Percentiles rank a stretch among this genome's conserved stretches.
phyloP scores from a whole-genome alignment of 2,329 filamentous ascomycete genomes.

The Hymenoscyphus fructigenus region DNA sequence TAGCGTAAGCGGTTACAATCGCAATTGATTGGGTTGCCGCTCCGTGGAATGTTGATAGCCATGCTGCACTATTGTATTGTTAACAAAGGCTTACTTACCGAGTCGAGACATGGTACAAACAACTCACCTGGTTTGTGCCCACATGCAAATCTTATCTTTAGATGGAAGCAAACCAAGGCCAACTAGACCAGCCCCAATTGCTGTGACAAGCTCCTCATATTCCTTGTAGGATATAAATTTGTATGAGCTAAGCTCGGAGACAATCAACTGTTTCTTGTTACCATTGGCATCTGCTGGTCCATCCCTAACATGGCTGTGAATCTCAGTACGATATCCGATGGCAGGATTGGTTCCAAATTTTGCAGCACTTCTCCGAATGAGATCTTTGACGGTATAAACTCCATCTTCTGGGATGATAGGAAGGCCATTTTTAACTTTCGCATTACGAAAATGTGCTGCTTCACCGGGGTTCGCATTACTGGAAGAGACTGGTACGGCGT shows the following conservation, averaged over 20 bases:
- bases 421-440: background rate
- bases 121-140: slow-evolving; percentile 4
- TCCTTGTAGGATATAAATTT: slow-evolving; percentile 1
- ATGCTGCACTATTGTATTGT: slow-evolving; percentile 3
- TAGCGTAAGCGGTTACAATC: slow-evolving; percentile 94
- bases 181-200: background rate
- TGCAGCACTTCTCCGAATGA: background rate
- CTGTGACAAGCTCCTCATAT: background rate
- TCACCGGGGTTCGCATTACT: background rate
- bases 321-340: slow-evolving; percentile 2
- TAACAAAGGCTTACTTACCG: background rate
- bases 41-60: slow-evolving; percentile 8
- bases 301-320: background rate
- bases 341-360: slow-evolving; percentile 5
- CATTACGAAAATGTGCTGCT: background rate
- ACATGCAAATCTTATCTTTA: slow-evolving; percentile 7
- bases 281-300: background rate
- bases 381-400: background rate
- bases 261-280: background rate
- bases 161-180: background rate
- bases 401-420: background rate
- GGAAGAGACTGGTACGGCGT: background rate
- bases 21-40: slow-evolving; percentile 78
- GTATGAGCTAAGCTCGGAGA: background rate
- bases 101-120: background rate